These are phyloP conservation scores for Lepiota subincarnata DNA, from an alignment of 768 basidiomycete genomes.

Conservation along the genomic window DNA sequence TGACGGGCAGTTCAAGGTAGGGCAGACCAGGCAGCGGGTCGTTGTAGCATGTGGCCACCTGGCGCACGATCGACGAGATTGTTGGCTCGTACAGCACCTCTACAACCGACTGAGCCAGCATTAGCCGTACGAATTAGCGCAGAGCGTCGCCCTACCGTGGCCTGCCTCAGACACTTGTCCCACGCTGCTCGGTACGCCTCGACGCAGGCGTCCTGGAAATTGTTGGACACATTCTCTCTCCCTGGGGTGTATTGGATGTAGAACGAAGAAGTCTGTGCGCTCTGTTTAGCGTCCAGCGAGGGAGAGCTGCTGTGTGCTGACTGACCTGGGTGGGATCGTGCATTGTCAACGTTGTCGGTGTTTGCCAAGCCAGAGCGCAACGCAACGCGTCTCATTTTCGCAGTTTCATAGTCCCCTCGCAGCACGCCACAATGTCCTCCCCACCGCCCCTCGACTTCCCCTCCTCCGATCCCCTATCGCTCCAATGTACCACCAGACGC, in stretches of 20 bases:
- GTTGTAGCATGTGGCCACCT: conserved; percentile 41
- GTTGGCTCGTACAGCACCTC: conserved; percentile 45
- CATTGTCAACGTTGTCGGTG: background rate
- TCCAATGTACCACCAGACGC: conserved; percentile 46
- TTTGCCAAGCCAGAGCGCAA: conserved; percentile 33
- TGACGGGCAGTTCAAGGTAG: conserved; percentile 54
- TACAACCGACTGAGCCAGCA: conserved; percentile 36
- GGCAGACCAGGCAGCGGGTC: conserved; percentile 52
- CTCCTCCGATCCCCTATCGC: conserved; percentile 43
- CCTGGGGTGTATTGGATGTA: conserved; percentile 9
- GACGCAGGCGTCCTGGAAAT: conserved; percentile 28
- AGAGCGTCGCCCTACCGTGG: conserved; percentile 38
- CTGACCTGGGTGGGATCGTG: conserved; percentile 5
- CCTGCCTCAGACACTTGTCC: conserved; percentile 51
- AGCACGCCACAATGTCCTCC: conserved; percentile 47
- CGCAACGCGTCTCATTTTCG: conserved; percentile 40
- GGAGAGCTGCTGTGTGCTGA: no score
- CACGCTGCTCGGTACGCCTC: conserved; percentile 54
- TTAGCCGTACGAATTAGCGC: background rate
- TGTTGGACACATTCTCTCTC: background rate
- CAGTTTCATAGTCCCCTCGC: conserved; percentile 13
- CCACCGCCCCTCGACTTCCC: conserved; percentile 64
- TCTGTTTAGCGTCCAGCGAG: background rate
- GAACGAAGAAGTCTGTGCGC: conserved; percentile 7
- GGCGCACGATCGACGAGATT: conserved; percentile 37